Percentiles rank a stretch among this genome's conserved stretches.
Evolutionary conservation across 1,284 basidiomycete genomes (phyloP).

Genomic region (Veloporphyrellus conicus): DNA sequence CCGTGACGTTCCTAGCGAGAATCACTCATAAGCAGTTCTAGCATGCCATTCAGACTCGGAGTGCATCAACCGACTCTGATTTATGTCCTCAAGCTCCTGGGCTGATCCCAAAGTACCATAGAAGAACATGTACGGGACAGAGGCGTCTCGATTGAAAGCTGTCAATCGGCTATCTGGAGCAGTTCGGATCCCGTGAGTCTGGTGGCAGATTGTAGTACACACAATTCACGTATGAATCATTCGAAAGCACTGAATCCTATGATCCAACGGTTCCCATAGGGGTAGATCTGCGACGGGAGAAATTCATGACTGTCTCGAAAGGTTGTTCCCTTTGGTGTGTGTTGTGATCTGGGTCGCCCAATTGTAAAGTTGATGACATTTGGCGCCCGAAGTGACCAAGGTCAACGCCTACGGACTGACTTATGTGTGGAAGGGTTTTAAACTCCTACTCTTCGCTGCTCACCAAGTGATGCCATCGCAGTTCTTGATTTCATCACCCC

Average conservation of each 20-base stretch:
- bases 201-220: neutral
- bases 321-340: constrained; percentile 42
- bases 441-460: constrained; percentile 62
- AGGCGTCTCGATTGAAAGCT: constrained; percentile 32
- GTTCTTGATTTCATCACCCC: neutral
- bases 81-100: constrained; percentile 30
- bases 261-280: constrained; percentile 43
- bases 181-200: constrained; percentile 34
- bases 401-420: constrained; percentile 66
- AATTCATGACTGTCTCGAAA: constrained; percentile 42
- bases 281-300: constrained; percentile 45
- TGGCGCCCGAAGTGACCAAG: constrained; percentile 47
- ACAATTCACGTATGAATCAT: constrained; percentile 1
- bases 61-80: neutral
- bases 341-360: constrained; percentile 12
- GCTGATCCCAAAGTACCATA: constrained; percentile 27
- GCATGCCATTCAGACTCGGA: constrained; percentile 2
- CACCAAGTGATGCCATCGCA: constrained; percentile 52
- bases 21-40: constrained; percentile 5
- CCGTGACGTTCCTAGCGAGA: constrained; percentile 12
- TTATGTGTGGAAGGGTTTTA: constrained; percentile 63
- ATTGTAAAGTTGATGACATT: no score
- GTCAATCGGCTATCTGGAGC: constrained; percentile 37
- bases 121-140: constrained; percentile 30
- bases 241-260: constrained; percentile 35